These are phyloP conservation scores for Moesziomyces sp. DNA, from an alignment of 1,284 basidiomycete genomes.

Conservation along the genomic window DNA sequence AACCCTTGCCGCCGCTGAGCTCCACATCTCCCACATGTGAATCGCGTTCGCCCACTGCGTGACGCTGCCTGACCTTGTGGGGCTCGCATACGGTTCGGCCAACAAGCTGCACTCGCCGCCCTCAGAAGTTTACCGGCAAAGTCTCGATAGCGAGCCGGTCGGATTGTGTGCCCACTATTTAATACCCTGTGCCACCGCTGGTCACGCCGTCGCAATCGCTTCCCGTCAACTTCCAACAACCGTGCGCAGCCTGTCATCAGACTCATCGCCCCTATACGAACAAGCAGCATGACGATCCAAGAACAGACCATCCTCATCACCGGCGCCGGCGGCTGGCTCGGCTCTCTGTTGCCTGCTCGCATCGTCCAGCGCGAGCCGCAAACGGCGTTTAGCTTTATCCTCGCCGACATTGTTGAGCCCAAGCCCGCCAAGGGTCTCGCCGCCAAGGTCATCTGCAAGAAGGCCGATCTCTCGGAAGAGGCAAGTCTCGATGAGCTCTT, in stretches of 20 bases:
- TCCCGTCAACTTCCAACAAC: neutral
- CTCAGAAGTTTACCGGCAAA: neutral
- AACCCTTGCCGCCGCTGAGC: neutral
- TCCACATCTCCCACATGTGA: neutral
- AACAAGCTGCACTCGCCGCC: too few relatives aligned
- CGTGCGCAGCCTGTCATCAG: too few relatives aligned
- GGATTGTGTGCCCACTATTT: neutral
- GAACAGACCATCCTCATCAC: constrained; percentile 39
- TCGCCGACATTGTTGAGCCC: constrained; percentile 34
- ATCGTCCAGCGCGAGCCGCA: constrained; percentile 23
- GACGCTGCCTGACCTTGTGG: neutral
- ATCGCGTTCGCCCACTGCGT: too few relatives aligned
- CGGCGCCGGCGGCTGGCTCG: constrained; percentile 40
- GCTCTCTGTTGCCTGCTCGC: constrained; percentile 19
- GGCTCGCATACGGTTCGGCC: too few relatives aligned
- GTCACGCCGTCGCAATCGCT: neutral
- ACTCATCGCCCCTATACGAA: neutral
- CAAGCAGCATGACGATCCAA: constrained; percentile 8
- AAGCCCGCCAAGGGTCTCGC: constrained; percentile 12
- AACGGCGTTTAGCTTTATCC: constrained; percentile 31
- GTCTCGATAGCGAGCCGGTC: too few relatives aligned
- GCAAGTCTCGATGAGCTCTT: constrained; percentile 19
- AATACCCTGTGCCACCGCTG: neutral
- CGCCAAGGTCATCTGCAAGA: constrained; percentile 15
- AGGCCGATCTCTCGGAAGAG: constrained; percentile 24